A percentile compares a stretch with the other conserved stretches of the same genome.
Conservation (phyloP, 495 filamentous ascomycete species). For the Neurospora tetrasperma region DNA sequence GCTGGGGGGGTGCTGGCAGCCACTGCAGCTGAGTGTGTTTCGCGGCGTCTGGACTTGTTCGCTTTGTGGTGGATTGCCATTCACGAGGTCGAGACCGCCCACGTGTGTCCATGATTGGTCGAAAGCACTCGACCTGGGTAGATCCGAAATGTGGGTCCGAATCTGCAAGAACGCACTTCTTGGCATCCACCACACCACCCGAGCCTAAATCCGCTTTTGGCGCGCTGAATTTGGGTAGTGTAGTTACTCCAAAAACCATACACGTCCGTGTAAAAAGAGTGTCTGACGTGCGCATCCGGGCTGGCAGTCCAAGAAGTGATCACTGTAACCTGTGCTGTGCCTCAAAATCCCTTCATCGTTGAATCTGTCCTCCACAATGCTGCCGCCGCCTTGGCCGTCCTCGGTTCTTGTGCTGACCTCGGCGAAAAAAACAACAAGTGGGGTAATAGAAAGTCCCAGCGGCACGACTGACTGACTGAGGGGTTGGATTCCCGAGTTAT, state of each 20-base stretch:
- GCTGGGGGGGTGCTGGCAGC: background rate
- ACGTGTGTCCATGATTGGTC: constrained; percentile 15
- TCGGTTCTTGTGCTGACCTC: too few species aligned
- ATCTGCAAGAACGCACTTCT: background rate
- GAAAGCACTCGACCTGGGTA: background rate
- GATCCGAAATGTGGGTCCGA: background rate
- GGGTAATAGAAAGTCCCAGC: too few species aligned
- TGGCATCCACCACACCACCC: background rate
- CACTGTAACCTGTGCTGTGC: too few species aligned
- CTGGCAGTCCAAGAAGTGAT: too few species aligned
- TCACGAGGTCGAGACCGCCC: constrained; percentile 1
- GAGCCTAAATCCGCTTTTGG: background rate
- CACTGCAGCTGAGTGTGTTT: background rate
- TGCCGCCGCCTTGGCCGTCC: too few species aligned
- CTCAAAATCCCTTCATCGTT: too few species aligned
- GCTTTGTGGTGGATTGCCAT: constrained; percentile 4
- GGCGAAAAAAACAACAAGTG: too few species aligned
- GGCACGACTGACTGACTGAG: background rate
- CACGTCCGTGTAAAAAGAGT: too few species aligned
- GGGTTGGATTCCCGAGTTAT: background rate
- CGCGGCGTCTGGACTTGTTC: background rate
- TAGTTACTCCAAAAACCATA: too few species aligned
- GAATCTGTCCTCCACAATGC: too few species aligned
- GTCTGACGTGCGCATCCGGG: too few species aligned
- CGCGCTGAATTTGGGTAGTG: too few species aligned